Evolutionary conservation across 345 rosid species (phyloP).

Genomic region (Citrus trifoliata): DNA sequence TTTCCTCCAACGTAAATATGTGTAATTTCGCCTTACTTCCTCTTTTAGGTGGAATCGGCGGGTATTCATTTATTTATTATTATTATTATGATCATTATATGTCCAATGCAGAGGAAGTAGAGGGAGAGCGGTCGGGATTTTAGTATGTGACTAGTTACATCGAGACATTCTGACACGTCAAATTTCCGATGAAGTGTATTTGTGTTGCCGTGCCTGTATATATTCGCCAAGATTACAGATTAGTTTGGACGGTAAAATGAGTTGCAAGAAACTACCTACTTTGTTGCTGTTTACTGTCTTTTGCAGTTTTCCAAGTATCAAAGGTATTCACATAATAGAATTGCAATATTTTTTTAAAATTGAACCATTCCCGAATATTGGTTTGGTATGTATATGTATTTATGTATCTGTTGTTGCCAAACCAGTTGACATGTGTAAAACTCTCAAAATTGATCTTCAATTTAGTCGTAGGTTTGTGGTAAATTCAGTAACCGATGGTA

Average conservation of each 20-base stretch:
- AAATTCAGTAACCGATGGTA: no score
- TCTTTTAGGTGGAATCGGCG: not conserved
- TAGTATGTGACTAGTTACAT: not conserved
- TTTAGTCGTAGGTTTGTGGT: no score
- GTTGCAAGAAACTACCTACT: not conserved
- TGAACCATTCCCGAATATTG: no score
- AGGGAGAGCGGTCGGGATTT: not conserved
- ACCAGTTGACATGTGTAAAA: no score
- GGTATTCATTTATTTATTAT: not conserved
- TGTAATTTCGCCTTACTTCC: not conserved
- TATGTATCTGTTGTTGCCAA: no score
- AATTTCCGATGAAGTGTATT: not conserved
- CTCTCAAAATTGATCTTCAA: no score
- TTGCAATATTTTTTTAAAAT: no score
- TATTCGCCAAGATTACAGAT: not conserved
- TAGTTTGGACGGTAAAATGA: not conserved
- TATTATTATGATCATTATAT: not conserved
- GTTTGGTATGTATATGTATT: no score
- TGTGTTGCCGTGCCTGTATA: constrained; percentile 1
- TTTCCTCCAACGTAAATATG: not conserved
- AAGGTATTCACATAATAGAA: not conserved
- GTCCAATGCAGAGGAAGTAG: not conserved
- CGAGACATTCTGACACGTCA: not conserved
- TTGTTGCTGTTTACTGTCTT: not conserved
- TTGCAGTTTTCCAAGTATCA: not conserved